These are phyloP conservation scores for Lignosus rhinocerotis DNA, from an alignment of 1,284 basidiomycete species.

Conservation along the genomic window DNA sequence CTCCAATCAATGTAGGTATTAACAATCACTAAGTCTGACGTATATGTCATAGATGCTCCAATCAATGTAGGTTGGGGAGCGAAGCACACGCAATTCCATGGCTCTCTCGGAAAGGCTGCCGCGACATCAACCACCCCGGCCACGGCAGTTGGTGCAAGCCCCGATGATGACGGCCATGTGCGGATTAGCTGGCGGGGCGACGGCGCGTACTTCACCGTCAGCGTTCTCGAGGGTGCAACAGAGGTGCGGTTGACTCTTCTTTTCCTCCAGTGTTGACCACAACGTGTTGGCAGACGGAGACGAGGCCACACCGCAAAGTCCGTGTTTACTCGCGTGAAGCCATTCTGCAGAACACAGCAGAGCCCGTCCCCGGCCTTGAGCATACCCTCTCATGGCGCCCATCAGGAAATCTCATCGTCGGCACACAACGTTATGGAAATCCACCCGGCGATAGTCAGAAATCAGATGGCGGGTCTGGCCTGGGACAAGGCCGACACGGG, in stretches of 20 bases:
- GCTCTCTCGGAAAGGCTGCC: constrained; percentile 89
- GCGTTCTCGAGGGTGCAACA: constrained; percentile 48
- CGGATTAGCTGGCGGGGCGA: constrained; percentile 94
- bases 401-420: constrained; percentile 83
- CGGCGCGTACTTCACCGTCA: constrained; percentile 86
- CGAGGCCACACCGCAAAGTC: constrained; percentile 53
- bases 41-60: constrained; percentile 64
- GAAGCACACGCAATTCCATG: constrained; percentile 97
- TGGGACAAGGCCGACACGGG: constrained; percentile 65
- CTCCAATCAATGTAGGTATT: constrained; percentile 92
- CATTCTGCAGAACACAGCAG: constrained; percentile 82
- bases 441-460: constrained; percentile 9
- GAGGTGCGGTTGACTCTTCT: constrained; percentile 12
- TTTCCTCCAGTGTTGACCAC: not conserved
- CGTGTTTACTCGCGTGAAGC: constrained; percentile 85
- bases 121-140: constrained; percentile 59
- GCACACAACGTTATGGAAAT: constrained; percentile 74
- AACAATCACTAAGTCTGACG: not conserved
- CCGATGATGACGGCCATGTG: constrained; percentile 74
- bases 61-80: constrained; percentile 99
- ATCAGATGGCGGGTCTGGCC: constrained; percentile 53
- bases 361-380: constrained; percentile 82
- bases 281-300: constrained; percentile 2
- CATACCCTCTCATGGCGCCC: constrained; percentile 86
- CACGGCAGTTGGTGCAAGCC: constrained; percentile 49